Evolutionary conservation across 495 filamentous ascomycete genomes (phyloP).

Genomic region (Jackrogersella multiformis): DNA sequence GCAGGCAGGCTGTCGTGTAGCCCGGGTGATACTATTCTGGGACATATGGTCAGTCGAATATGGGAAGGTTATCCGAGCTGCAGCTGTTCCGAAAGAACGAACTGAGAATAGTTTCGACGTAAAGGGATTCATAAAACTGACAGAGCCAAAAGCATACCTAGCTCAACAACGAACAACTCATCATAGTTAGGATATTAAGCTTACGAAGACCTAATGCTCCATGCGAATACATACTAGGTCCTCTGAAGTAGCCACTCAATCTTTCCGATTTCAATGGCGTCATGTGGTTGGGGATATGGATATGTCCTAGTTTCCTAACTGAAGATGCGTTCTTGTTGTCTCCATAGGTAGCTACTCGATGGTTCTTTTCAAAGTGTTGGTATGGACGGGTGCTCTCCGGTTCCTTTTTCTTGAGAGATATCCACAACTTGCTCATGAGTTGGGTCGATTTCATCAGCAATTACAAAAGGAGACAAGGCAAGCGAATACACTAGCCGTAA

Average conservation of each 20-base stretch:
- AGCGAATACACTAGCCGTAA: neutral
- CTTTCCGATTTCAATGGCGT: neutral
- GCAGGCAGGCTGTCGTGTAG: no score
- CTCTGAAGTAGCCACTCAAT: neutral
- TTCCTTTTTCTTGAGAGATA: neutral
- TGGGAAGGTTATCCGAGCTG: no score
- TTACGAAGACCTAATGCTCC: neutral
- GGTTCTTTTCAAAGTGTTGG: neutral
- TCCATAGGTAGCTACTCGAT: neutral
- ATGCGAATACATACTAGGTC: no score
- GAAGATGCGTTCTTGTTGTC: neutral
- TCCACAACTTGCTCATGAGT: neutral
- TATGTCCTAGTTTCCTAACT: neutral
- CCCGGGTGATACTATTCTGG: no score
- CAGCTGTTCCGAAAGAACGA: conserved; percentile 10
- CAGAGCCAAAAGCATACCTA: neutral
- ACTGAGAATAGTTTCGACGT: conserved; percentile 8
- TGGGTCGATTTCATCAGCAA: neutral
- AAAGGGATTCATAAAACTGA: neutral
- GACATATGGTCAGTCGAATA: no score
- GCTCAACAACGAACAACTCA: neutral
- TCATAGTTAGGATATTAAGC: neutral
- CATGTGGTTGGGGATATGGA: neutral
- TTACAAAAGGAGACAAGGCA: neutral
- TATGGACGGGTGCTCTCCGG: neutral